Base-by-base conservation (phyloP, 495 filamentous ascomycete species). In the Friedmanniomyces simplex region DNA sequence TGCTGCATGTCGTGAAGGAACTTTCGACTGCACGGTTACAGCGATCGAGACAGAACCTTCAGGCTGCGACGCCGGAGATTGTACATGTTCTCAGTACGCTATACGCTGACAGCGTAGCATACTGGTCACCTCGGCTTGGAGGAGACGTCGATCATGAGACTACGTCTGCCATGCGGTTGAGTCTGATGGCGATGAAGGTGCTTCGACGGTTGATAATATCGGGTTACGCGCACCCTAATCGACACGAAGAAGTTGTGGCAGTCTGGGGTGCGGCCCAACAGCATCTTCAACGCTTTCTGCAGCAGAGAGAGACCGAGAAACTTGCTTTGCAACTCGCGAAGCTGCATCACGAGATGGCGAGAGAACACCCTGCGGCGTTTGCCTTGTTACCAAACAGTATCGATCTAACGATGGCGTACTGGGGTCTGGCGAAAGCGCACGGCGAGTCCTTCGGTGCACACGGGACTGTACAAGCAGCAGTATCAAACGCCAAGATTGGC, bases 241-340 rank as follows among this genome's bases (percentile, higher is more conserved):
- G 84, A n/a, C 80, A 85, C 36, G 73, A 76, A 32, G 82, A 85
- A 36, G 87, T 94, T 1, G 79, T 79, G 54, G 73, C 84, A 18
- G 79, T 96, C 57, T 98, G 93, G 91, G 72, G 73, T 4, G 67
- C 85, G 24, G 83, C 83, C 3, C 79, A 82, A 57, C 71, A 72
- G 11, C 88, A 95, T 53, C 85, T 94, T 52, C 81, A 78, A 49
- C 77, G 84, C 41, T 84, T 91, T 55, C 76, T 55, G 67, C 73
- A 55, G 70, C 76, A n/a, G 1, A 20, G 14, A 7, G 60, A 83
- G 28, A 71, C 94, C n/a, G 86, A 87, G 60, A 90, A 90, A 63
- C 91, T 96, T 59, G 72, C 94, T 8, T 66, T 94, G 50, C 91
- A 96, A 67, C 82, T 96, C 47, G 82, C 91, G 12, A 97, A 98